A percentile compares a stretch with the other conserved stretches of the same genome.
Evolutionary conservation across 2,329 filamentous ascomycete species (phyloP).

Genomic region (Aspergillus sp.): DNA sequence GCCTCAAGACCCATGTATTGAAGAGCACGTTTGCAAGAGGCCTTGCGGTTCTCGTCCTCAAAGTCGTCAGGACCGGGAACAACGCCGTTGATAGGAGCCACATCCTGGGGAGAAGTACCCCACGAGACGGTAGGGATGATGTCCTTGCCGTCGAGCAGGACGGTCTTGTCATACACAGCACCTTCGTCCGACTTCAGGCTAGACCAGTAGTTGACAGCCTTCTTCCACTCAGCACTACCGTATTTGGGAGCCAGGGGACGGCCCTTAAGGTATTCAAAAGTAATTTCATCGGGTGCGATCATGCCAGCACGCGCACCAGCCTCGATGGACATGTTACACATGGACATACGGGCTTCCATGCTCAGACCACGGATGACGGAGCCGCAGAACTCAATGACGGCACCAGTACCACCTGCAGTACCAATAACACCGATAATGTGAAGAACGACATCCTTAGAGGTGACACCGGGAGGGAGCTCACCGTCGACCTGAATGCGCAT

Average conservation of each 20-base stretch:
- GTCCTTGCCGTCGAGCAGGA: constrained; percentile 86
- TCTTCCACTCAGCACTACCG: constrained; percentile 82
- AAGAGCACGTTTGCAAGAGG: constrained; percentile 69
- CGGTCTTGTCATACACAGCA: constrained; percentile 82
- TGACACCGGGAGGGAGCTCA: constrained; percentile 80
- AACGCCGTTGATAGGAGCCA: constrained; percentile 85
- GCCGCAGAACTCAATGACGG: constrained; percentile 95
- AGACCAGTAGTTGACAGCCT: constrained; percentile 81
- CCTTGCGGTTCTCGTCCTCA: constrained; percentile 69
- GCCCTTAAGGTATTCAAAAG: constrained; percentile 91
- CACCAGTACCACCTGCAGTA: constrained; percentile 87
- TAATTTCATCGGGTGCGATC: constrained; percentile 90
- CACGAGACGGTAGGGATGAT: constrained; percentile 91
- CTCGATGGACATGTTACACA: constrained; percentile 99
- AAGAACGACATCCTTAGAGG: constrained; percentile 91
- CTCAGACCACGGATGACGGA: constrained; percentile 83
- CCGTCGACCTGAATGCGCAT: constrained; percentile 97
- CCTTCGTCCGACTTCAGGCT: constrained; percentile 76
- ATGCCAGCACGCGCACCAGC: constrained; percentile 91
- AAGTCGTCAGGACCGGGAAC: constrained; percentile 90
- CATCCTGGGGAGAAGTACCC: constrained; percentile 95
- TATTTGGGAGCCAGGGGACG: constrained; percentile 79
- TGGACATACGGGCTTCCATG: constrained; percentile 98
- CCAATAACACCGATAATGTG: constrained; percentile 90
- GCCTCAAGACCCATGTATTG: constrained; percentile 93